phyloP scores from a whole-genome alignment of 2,329 filamentous ascomycete species.

The Fusarium graminum region DNA sequence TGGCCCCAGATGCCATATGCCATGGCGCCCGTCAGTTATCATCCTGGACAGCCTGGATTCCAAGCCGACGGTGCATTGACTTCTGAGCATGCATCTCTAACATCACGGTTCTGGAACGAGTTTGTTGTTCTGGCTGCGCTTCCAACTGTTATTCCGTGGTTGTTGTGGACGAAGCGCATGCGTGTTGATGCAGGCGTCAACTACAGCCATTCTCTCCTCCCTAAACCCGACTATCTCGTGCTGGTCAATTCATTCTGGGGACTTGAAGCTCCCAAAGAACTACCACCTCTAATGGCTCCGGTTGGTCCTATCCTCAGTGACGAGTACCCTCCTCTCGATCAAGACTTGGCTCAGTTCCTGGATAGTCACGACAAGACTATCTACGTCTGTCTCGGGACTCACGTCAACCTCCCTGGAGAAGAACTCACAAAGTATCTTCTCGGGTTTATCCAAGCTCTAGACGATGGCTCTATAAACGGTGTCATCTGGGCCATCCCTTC shows the following conservation, averaged over 20 bases:
- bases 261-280: constrained; percentile 57
- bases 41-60: constrained; percentile 58
- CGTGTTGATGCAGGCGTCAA: constrained; percentile 52
- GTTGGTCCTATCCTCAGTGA: constrained; percentile 59
- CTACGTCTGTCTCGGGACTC: constrained; percentile 60
- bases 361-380: constrained; percentile 50
- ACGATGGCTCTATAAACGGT: constrained; percentile 53
- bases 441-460: constrained; percentile 49
- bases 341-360: constrained; percentile 50
- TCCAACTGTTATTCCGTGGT: constrained; percentile 49
- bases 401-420: constrained; percentile 52
- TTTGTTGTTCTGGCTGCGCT: constrained; percentile 51
- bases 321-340: constrained; percentile 51
- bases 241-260: constrained; percentile 61
- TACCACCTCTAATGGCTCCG: constrained; percentile 56
- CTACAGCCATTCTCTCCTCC: constrained; percentile 46
- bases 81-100: constrained; percentile 56
- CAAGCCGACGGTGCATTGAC: constrained; percentile 55
- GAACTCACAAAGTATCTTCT: constrained; percentile 52
- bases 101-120: constrained; percentile 55
- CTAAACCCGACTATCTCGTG: constrained; percentile 58
- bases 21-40: constrained; percentile 55
- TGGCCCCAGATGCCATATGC: constrained; percentile 59
- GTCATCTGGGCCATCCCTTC: constrained; percentile 55
- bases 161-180: constrained; percentile 53